phyloP scores from a whole-genome alignment of 2,329 filamentous ascomycete genomes.

The Trichophyton equinum region DNA sequence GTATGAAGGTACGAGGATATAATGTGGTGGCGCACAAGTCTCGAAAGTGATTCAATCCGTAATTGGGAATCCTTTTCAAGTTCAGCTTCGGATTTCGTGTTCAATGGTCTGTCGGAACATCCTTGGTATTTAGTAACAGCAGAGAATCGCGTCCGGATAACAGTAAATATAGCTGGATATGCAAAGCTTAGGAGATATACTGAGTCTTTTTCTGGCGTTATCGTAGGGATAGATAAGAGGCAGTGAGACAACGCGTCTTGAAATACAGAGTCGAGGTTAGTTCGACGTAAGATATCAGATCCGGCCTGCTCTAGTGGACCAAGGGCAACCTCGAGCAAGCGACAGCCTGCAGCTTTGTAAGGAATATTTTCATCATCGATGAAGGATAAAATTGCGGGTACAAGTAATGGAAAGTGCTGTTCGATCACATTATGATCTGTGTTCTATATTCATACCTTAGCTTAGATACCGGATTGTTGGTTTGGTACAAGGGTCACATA shows the following conservation, averaged over 20 bases:
- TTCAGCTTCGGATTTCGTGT: conserved; percentile 3
- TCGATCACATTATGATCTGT: conserved; percentile 23
- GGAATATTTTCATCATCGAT: conserved; percentile 30
- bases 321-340: conserved; percentile 25
- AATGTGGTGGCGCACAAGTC: conserved; percentile 24
- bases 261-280: conserved; percentile 35
- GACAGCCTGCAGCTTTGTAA: conserved; percentile 30
- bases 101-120: too few relatives aligned
- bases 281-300: conserved; percentile 31
- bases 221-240: conserved; percentile 60
- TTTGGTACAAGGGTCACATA: conserved; percentile 13
- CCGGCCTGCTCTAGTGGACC: conserved; percentile 23
- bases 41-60: conserved; percentile 16
- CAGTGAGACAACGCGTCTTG: conserved; percentile 43
- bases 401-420: conserved; percentile 32
- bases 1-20: conserved; percentile 34
- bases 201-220: conserved; percentile 64
- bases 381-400: conserved; percentile 32
- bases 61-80: conserved; percentile 14
- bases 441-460: conserved; percentile 15
- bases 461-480: not conserved
- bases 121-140: not conserved
- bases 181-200: conserved; percentile 49
- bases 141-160: conserved; percentile 37
- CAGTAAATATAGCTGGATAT: conserved; percentile 52